Evolutionary conservation across 495 filamentous ascomycete genomes (phyloP), one percentile per base, ranked within the genome.

Genomic region (Cudoniella acicularis): DNA sequence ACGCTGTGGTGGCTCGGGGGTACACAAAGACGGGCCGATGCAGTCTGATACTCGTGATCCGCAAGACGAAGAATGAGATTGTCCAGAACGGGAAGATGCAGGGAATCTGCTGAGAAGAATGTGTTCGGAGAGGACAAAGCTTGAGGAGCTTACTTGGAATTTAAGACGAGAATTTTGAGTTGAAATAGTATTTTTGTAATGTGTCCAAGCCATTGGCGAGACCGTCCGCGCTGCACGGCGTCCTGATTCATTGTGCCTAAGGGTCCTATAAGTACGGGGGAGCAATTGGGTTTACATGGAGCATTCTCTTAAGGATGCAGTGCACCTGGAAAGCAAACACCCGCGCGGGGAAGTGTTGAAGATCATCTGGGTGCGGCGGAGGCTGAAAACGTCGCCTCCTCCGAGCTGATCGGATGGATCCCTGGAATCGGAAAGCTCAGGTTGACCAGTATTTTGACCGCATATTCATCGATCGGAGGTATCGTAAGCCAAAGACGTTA

Each of bases 1-100:
- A n/a, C n/a, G 41, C 47, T 56, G 54, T 58, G 57, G 62, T 64
- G 42, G 48, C 49, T 61, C 53, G 50, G 50, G 48, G 53, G 52
- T 22, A 52, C 54, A 60, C 61, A 42, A 56, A 48, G 48, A 30
- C 60, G 62, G 62, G 9, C 26, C 49, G 49, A 22, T 55, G 51
- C 55, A 63, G 57, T 43, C 45, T 48, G 27, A 23, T 54, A 36
- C 57, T 55, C 45, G 52, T 61, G 58, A 55, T 47, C 20, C 21
- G 45, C 18, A 25, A 56, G 24, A 61, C 18, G 24, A 22, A 25
- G 16, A 25, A 55, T 43, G 45, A 60, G 24, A 54, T 49, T 54
- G 51, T 52, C 26, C 41, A 26, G 42, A 48, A 36, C 57, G 57
- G 57, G 3, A 22, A 47, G 20, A 11, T 60, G 50, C 57, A 60